Base-by-base conservation (phyloP, 805 yeast genomes). In the Kuraishia borneana region DNA sequence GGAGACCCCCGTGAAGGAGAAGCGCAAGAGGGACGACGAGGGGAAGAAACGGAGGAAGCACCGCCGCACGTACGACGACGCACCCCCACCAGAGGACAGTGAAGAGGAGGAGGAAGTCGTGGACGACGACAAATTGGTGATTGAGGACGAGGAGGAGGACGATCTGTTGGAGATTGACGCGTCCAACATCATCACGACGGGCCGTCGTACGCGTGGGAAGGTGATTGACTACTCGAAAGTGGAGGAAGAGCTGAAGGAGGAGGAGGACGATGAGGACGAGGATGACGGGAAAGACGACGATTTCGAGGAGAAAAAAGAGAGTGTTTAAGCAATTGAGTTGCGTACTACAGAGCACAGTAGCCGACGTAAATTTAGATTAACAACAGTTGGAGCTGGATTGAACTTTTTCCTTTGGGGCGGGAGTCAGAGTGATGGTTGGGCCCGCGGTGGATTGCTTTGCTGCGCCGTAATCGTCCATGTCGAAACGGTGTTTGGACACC, bases 401-500 rank as follows among this genome's bases (percentile, higher is more conserved):
- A 51, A 66, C 68, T 52, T 76, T 76, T 47, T 83, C 88, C 49
- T 82, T 84, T 34, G 96, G 96, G 39, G 94, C 82, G 31, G 94
- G 96, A 4, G 96, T 84, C 56, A 89, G 77, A 41, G 83, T 74
- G 54, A 89, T 88, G 18, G 96, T 87, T 45, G 89, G 94, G 18
- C 96, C 96, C 44, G 72, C 74, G 43, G 68, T 61, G 32, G 41
- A 42, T 27, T 40, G 43, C 8, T 42, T 39, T 13, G 36, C 36
- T 8, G 41, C 43, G 34, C 70, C 73, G 32, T 69, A 64, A 47
- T 83, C 95, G 42, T 83, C 82, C 53, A 84, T 72, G 53, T 89
- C 94, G 41, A 85, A 78, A 62, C 85, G 95, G 60, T 87, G 95
- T 56, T 88, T 82, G 41, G 89, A 73, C 48, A 89, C 83, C 94